phyloP scores from a whole-genome alignment of 106 monocot genomes.

The Platanthera zijinensis region DNA sequence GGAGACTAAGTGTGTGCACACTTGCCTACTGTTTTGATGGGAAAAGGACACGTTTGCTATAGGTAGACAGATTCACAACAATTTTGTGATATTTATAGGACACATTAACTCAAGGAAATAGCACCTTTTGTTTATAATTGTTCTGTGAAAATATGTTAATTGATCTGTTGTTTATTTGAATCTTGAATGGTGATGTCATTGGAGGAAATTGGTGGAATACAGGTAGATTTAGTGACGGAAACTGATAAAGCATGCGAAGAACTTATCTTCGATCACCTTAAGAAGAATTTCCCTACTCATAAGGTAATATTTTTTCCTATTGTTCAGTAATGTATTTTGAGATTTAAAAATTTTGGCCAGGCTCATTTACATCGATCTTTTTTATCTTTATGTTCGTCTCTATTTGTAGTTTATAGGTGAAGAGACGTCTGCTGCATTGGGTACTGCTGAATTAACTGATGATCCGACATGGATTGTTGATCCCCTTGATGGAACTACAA shows the following conservation, averaged over 20 bases:
- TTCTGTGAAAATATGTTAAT: background rate
- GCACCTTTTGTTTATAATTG: background rate
- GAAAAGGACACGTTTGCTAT: background rate
- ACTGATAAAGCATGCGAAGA: constrained; percentile 91
- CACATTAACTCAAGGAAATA: background rate
- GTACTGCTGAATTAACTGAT: constrained; percentile 71
- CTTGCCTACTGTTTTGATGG: no score
- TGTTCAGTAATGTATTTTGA: background rate
- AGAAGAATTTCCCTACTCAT: constrained; percentile 71
- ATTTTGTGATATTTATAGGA: background rate
- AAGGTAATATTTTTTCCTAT: constrained; percentile 36
- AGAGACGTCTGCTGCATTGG: constrained; percentile 71
- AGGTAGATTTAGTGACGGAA: constrained; percentile 99
- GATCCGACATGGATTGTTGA: constrained; percentile 98
- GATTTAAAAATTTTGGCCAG: background rate
- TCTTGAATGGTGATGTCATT: background rate
- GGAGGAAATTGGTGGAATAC: constrained; percentile 2
- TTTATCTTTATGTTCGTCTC: background rate
- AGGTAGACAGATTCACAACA: background rate
- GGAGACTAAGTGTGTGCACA: no score
- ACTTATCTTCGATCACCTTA: constrained; percentile 74
- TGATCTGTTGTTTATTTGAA: background rate
- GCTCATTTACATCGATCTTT: background rate
- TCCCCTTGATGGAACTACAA: constrained; percentile 95
- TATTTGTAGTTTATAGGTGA: constrained; percentile 75